These are phyloP conservation scores for Porphyrellus cyaneotinctus DNA, from an alignment of 768 basidiomycete species.

Conservation along the genomic window DNA sequence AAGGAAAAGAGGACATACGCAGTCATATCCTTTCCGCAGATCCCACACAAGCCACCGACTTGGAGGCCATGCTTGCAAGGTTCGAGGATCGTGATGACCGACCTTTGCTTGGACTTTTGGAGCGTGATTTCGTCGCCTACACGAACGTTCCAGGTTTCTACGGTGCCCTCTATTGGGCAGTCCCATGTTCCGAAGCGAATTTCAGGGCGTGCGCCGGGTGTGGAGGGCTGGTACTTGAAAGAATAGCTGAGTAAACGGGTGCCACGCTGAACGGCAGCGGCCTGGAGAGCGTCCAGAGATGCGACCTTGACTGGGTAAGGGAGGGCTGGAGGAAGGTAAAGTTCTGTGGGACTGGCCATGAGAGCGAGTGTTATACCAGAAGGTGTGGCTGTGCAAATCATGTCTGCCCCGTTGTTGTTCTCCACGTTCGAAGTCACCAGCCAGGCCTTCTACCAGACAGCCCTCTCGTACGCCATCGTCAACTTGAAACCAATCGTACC, in stretches of 20 bases:
- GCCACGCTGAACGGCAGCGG: slow-evolving; percentile 57
- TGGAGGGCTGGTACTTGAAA: slow-evolving; percentile 54
- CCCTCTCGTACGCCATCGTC: slow-evolving; percentile 79
- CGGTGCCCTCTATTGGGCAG: slow-evolving; percentile 72
- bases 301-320: slow-evolving; percentile 85
- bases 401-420: slow-evolving; percentile 48
- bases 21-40: slow-evolving; percentile 96
- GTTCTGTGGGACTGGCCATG: slow-evolving; percentile 64
- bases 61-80: slow-evolving; percentile 98
- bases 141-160: slow-evolving; percentile 68
- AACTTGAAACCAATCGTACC: slow-evolving; percentile 94
- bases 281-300: slow-evolving; percentile 52
- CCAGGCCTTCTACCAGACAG: slow-evolving; percentile 68
- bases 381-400: slow-evolving; percentile 20
- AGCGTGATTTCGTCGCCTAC: slow-evolving; percentile 61
- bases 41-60: slow-evolving; percentile 83
- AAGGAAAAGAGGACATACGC: slow-evolving; percentile 46
- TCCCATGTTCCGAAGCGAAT: slow-evolving; percentile 90
- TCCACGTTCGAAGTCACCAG: slow-evolving; percentile 76
- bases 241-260: slow-evolving; percentile 81
- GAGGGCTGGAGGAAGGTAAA: slow-evolving; percentile 71
- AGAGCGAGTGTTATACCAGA: background rate
- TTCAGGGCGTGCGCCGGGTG: slow-evolving; percentile 49
- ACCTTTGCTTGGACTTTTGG: slow-evolving; percentile 53
- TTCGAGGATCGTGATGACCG: slow-evolving; percentile 69